phyloP scores from a whole-genome alignment of 2,329 filamentous ascomycete species.

The Xylariales sp. region DNA sequence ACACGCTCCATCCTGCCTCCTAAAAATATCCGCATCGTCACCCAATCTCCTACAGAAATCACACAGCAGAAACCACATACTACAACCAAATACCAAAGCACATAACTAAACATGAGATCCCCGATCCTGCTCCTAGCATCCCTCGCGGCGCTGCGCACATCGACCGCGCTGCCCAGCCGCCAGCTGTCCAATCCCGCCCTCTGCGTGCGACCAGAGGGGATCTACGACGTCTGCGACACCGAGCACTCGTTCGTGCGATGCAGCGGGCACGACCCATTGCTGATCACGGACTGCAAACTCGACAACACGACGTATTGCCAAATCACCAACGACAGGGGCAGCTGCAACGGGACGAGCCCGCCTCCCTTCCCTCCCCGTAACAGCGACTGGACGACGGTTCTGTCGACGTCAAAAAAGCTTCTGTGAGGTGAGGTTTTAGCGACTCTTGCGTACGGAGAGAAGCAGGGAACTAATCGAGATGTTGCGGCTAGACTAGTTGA shows the following conservation, averaged over 20 bases:
- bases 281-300: constrained; percentile 22
- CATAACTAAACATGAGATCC: constrained; percentile 12
- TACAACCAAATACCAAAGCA: not conserved
- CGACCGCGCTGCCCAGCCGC: not conserved
- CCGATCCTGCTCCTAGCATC: constrained; percentile 8
- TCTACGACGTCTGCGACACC: constrained; percentile 37
- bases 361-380: constrained; percentile 15
- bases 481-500: not conserved
- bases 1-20: not conserved
- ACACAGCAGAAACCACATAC: not conserved
- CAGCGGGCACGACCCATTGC: constrained; percentile 23
- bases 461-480: not conserved
- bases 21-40: not conserved
- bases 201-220: constrained; percentile 8
- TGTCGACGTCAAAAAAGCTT: not conserved
- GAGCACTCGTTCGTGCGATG: constrained; percentile 30
- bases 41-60: not conserved
- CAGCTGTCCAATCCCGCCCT: constrained; percentile 1
- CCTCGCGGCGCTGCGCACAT: constrained; percentile 6
- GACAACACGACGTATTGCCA: constrained; percentile 15
- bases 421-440: not conserved
- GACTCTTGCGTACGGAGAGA: too few species aligned
- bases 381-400: not conserved
- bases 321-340: constrained; percentile 16
- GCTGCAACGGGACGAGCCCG: constrained; percentile 24